These are phyloP conservation scores for Schizopora paradoxa DNA, from an alignment of 1,284 basidiomycete species.

Conservation along the genomic window DNA sequence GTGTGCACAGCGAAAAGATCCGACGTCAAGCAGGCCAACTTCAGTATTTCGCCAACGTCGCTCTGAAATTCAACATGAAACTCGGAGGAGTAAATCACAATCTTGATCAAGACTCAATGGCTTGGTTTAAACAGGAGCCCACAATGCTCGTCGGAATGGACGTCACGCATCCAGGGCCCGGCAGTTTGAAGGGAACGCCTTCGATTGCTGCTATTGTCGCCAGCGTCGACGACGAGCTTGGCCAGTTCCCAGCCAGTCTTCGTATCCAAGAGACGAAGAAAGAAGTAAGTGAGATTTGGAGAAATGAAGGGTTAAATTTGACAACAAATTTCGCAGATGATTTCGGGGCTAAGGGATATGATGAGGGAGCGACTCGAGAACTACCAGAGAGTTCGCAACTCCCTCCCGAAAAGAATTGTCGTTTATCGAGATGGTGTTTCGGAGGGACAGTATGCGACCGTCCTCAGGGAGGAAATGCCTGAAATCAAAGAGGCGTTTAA, in stretches of 20 bases:
- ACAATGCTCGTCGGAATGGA: slow-evolving; percentile 83
- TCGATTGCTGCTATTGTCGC: slow-evolving; percentile 79
- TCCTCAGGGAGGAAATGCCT: slow-evolving; percentile 60
- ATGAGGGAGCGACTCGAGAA: slow-evolving; percentile 56
- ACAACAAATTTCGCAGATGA: slow-evolving; percentile 48
- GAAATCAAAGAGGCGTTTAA: slow-evolving; percentile 56
- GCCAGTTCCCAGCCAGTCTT: slow-evolving; percentile 68
- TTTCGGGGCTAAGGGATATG: slow-evolving; percentile 63
- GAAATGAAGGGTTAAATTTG: not conserved
- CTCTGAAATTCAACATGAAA: slow-evolving; percentile 78
- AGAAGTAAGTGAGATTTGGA: slow-evolving; percentile 45
- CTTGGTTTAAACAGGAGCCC: slow-evolving; percentile 47
- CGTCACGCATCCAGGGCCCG: slow-evolving; percentile 73
- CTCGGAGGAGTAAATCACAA: slow-evolving; percentile 70
- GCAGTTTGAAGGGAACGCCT: slow-evolving; percentile 61
- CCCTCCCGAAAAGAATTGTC: slow-evolving; percentile 56
- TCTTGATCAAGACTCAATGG: slow-evolving; percentile 46
- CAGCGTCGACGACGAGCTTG: slow-evolving; percentile 55
- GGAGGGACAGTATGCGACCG: slow-evolving; percentile 72
- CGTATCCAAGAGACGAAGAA: slow-evolving; percentile 67
- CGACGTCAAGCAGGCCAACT: slow-evolving; percentile 54
- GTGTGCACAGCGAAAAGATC: slow-evolving; percentile 61
- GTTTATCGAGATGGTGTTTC: slow-evolving; percentile 79
- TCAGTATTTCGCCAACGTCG: slow-evolving; percentile 75
- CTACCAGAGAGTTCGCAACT: slow-evolving; percentile 42